Conservation (phyloP, 768 basidiomycete species). For the Hygrocybe punicea region DNA sequence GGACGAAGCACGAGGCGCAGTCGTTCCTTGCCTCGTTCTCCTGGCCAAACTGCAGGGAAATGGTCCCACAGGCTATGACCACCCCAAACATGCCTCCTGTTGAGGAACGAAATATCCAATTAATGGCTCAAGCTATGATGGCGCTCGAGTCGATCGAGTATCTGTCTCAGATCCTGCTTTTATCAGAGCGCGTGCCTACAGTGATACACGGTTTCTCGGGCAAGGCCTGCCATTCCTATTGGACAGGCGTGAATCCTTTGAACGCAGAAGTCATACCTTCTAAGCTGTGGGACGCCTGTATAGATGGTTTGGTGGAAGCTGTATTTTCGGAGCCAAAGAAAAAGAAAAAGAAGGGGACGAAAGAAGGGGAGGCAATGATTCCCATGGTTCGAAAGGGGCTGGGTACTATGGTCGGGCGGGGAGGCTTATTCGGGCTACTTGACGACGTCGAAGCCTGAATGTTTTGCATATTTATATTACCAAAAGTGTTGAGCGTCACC, state of each 20-base stretch:
- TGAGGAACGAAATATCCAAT: conserved; percentile 60
- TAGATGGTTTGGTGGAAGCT: conserved; percentile 42
- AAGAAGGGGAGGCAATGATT: conserved; percentile 11
- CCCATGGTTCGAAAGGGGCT: conserved; percentile 5
- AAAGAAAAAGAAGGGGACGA: conserved; percentile 37
- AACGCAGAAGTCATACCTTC: conserved; percentile 25
- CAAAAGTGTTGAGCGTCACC: not conserved
- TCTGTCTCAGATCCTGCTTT: conserved; percentile 58
- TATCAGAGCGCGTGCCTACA: conserved; percentile 47
- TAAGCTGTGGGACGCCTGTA: conserved; percentile 46
- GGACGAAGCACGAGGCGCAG: conserved; percentile 61
- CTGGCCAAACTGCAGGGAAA: conserved; percentile 17
- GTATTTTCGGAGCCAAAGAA: conserved; percentile 50
- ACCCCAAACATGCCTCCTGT: conserved; percentile 36
- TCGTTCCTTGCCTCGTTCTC: conserved; percentile 56
- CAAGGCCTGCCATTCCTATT: conserved; percentile 49
- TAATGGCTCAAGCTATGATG: conserved; percentile 60
- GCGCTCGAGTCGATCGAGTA: conserved; percentile 59
- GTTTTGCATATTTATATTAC: not conserved
- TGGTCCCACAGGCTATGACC: too few species aligned
- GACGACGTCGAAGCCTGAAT: conserved; percentile 36
- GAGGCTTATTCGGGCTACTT: conserved; percentile 43
- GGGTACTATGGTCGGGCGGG: not conserved
- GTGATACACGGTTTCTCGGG: conserved; percentile 57
- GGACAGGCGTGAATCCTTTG: conserved; percentile 35